A percentile compares a stretch with the other conserved stretches of the same genome.
phyloP scores from a whole-genome alignment of 2,329 filamentous ascomycete species.

The Chrysosporium keratinophilum region DNA sequence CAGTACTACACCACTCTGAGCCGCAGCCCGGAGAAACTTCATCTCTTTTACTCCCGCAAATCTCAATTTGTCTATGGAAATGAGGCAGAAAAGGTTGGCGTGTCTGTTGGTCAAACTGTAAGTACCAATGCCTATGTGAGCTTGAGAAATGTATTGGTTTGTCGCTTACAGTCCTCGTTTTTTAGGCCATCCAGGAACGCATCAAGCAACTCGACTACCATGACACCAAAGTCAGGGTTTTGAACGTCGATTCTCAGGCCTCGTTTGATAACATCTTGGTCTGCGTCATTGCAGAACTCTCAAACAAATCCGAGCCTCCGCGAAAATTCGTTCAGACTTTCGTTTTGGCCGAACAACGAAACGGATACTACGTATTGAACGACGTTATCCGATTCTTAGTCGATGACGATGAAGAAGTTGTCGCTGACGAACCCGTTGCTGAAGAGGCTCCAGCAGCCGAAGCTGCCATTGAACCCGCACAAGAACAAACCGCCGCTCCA shows the following conservation, averaged over 20 bases:
- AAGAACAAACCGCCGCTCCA: constrained; percentile 33
- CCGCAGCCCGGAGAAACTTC: constrained; percentile 86
- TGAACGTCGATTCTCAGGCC: constrained; percentile 93
- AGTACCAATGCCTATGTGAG: constrained; percentile 25
- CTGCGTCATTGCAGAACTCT: constrained; percentile 95
- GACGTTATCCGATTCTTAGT: constrained; percentile 93
- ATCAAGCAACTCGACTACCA: constrained; percentile 90
- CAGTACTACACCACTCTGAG: constrained; percentile 98
- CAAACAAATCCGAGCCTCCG: constrained; percentile 80
- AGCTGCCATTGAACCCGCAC: constrained; percentile 28
- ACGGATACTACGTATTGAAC: constrained; percentile 96
- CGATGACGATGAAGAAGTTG: constrained; percentile 55
- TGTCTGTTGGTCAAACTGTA: constrained; percentile 81
- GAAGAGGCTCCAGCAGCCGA: constrained; percentile 32
- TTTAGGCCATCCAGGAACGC: constrained; percentile 79
- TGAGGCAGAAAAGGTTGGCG: constrained; percentile 78
- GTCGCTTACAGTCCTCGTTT: constrained; percentile 7
- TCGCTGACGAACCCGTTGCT: constrained; percentile 23
- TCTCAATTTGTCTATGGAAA: constrained; percentile 90
- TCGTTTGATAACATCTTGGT: constrained; percentile 92
- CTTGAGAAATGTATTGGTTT: background rate
- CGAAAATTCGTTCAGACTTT: constrained; percentile 98
- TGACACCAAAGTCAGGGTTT: constrained; percentile 95
- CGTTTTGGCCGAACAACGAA: constrained; percentile 88
- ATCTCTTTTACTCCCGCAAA: constrained; percentile 90